Conservation (phyloP, 2,329 filamentous ascomycete genomes). For the Podosphaera leucotricha region DNA sequence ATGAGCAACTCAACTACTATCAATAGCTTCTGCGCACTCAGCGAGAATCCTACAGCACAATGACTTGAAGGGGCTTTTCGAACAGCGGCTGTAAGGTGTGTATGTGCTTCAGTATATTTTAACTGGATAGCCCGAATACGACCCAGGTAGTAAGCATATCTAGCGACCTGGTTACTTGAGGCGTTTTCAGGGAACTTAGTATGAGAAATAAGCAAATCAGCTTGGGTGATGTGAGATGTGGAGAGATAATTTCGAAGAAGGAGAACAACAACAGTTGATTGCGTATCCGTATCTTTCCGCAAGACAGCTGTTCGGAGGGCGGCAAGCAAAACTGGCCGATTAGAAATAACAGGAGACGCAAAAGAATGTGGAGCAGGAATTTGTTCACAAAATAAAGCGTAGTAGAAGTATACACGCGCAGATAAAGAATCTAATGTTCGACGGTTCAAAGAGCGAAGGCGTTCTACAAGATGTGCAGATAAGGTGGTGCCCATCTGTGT, state of each 20-base stretch:
- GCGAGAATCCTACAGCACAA: constrained; percentile 81
- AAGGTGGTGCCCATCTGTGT: constrained; percentile 62
- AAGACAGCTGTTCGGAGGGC: constrained; percentile 88
- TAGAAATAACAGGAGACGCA: constrained; percentile 61
- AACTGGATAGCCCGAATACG: constrained; percentile 92
- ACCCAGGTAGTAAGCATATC: constrained; percentile 92
- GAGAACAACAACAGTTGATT: constrained; percentile 84
- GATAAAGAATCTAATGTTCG: constrained; percentile 83
- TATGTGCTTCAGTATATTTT: constrained; percentile 88
- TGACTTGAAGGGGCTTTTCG: constrained; percentile 81
- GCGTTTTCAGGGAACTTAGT: constrained; percentile 86
- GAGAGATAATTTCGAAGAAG: constrained; percentile 88
- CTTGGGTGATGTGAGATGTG: constrained; percentile 90
- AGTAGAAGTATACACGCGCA: constrained; percentile 96
- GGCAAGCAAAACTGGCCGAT: constrained; percentile 65
- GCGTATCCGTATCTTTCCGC: constrained; percentile 91
- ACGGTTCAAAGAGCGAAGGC: constrained; percentile 73
- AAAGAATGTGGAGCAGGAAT: constrained; percentile 71
- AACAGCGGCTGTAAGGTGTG: constrained; percentile 77
- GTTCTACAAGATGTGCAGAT: constrained; percentile 60
- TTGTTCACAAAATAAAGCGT: constrained; percentile 84
- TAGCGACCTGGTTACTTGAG: constrained; percentile 92
- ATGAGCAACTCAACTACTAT: constrained; percentile 91
- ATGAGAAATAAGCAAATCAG: constrained; percentile 84
- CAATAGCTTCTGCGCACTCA: constrained; percentile 87